Evolutionary conservation across 208 protist genomes (phyloP), one percentile per base, ranked within the genome.

Genomic region (Trypanosoma brucei): DNA sequence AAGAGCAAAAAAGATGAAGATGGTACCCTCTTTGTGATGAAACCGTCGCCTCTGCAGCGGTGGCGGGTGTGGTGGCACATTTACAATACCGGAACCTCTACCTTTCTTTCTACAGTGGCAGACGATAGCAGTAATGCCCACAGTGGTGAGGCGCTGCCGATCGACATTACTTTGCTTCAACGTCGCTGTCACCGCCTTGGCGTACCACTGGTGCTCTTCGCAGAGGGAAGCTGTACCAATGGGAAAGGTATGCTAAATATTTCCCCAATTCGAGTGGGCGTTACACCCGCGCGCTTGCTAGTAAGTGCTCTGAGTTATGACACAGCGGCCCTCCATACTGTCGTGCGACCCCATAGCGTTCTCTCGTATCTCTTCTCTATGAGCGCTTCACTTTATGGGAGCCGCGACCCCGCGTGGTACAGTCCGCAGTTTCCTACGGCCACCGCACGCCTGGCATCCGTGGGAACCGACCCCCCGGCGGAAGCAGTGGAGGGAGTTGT

Each of bases 191-290:
- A 75, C n/a, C 51, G 39, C 11, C 52, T 65, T 1, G 74, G 83
- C 1, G 69, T 86, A 35, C 76, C 81, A 40, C 61, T 93, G 30
- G 68, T 86, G 40, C 83, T 76, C 62, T 93, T 86, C 40, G 56
- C 65, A 3, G 86, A 93, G 50, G 83, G 81, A 5, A 90, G 76
- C 7, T 86, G 81, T 66, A 85, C 67, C 37, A 93, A 93, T 63
- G 86, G 86, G 36, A 82, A 79, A 55, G 86, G 83, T 11, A 58
- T 93, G 55, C 60, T 93, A 46, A 62, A 50, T 14, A 68, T 85
- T 44, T 67, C 61, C 0, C 8, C 56, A 8, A 22, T 86, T 49
- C 54, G 54, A 31, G 55, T 59, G 9, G 34, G 35, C 22, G 2
- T 57, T 4, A 11, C n/a, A 51, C 3, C 30, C 9, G 31, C 62